Evolutionary conservation across 2,329 filamentous ascomycete genomes (phyloP), one percentile per base, ranked within the genome.

Genomic region (Aplosporella prunicola): DNA sequence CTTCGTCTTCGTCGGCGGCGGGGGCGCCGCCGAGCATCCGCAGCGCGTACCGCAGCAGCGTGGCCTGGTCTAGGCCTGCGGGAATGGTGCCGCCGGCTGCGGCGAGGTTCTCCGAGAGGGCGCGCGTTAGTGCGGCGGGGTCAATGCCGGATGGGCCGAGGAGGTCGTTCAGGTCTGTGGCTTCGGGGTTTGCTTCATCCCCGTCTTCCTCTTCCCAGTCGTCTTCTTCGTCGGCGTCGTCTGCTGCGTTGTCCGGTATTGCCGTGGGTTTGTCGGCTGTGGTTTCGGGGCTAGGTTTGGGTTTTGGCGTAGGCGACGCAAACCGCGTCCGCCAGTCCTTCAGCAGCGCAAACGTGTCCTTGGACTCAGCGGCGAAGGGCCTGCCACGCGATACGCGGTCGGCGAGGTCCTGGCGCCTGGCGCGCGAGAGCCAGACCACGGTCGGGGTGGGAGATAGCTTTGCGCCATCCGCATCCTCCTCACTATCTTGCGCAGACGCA

Each of bases 241-340:
- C 17, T 9, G 13, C 5, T n/a, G n/a, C n/a, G n/a, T n/a, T n/a
- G n/a, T n/a, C n/a, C n/a, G n/a, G n/a, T n/a, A 8, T 41, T 34
- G 31, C 16, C 20, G 20, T 39, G 4, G 47, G 50, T 47, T 15
- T 42, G 36, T 9, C 45, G 32, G 4, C 32, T 28, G 24, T 49
- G 44, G 41, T 49, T 43, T 16, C 43, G 45, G 13, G 41, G 43
- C 11, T 45, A 43, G 53, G 50, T 57, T 10, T 41, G 29, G 14
- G 56, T 51, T 33, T 46, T 50, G n/a, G n/a, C n/a, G n/a, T n/a
- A n/a, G n/a, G n/a, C 18, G 55, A 45, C 20, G 46, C 48, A 34
- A 62, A 58, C 20, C 56, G 55, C 35, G 61, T 51, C 40, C 57
- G 56, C 66, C 66, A 70, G 41, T 70, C 58, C 24, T 58, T 57